Conservation (phyloP, 306 rosid genomes). For the Cicer arietinum region DNA sequence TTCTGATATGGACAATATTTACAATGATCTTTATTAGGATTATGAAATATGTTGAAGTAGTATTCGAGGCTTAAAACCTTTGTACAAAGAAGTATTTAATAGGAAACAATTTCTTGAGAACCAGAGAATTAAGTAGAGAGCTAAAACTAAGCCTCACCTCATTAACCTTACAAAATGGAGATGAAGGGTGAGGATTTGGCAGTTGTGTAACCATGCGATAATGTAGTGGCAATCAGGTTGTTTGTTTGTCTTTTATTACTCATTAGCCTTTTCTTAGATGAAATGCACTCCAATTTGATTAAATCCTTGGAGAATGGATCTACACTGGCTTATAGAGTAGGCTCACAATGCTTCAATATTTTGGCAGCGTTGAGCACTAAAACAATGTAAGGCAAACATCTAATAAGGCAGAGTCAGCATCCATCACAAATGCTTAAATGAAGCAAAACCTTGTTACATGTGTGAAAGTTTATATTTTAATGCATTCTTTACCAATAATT, state of each 20-base stretch:
- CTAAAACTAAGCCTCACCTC: neutral
- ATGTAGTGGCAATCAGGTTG: neutral
- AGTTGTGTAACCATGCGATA: neutral
- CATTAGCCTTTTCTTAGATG: conserved; percentile 4
- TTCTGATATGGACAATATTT: neutral
- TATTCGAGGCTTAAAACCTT: conserved; percentile 1
- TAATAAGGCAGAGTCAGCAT: conserved; percentile 1
- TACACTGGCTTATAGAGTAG: conserved; percentile 33
- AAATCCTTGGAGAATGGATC: conserved; percentile 36
- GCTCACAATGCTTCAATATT: conserved; percentile 2
- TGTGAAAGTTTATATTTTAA: conserved; percentile 4
- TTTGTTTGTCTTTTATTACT: conserved; percentile 28
- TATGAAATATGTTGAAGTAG: conserved; percentile 4
- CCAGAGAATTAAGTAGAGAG: conserved; percentile 12
- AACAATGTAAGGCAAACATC: conserved; percentile 5
- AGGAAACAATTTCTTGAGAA: neutral
- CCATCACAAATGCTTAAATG: neutral
- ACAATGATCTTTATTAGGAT: conserved; percentile 11
- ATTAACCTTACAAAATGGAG: conserved; percentile 3
- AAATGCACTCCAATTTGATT: conserved; percentile 16
- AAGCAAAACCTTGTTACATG: conserved; percentile 6
- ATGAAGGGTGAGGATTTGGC: conserved; percentile 2
- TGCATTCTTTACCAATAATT: conserved; percentile 1
- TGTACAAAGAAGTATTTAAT: neutral
- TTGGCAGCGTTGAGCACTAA: conserved; percentile 11